Conservation (phyloP, 768 basidiomycete species). For the Rhodotorula babjevae region DNA sequence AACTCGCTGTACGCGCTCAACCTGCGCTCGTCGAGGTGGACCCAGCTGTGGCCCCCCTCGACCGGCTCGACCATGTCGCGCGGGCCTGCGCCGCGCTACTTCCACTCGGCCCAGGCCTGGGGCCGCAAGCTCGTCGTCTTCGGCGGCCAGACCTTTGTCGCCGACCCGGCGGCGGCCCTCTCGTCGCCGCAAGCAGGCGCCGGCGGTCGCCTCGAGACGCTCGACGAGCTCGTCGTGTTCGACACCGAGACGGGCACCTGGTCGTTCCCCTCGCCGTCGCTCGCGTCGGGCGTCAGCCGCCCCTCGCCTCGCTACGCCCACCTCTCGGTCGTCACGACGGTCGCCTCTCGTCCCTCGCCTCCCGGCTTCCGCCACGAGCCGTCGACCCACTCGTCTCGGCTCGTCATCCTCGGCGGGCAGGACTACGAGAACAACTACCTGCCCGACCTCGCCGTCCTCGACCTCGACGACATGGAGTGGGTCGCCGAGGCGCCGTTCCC, state of each 20-base stretch:
- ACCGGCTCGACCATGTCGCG: slow-evolving; percentile 45
- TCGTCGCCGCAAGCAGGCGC: background rate
- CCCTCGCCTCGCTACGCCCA: slow-evolving; percentile 95
- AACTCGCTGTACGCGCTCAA: slow-evolving; percentile 87
- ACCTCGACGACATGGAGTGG: slow-evolving; percentile 70
- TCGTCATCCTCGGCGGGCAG: slow-evolving; percentile 79
- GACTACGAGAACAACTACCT: slow-evolving; percentile 73
- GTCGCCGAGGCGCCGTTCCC: slow-evolving; percentile 71
- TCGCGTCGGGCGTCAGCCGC: slow-evolving; percentile 50
- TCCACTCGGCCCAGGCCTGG: slow-evolving; percentile 64
- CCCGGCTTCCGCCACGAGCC: background rate
- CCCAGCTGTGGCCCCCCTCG: slow-evolving; percentile 45
- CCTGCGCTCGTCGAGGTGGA: slow-evolving; percentile 72
- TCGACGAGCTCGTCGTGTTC: slow-evolving; percentile 74
- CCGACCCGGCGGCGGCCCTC: slow-evolving; percentile 51
- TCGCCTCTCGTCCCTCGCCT: background rate
- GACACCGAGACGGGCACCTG: slow-evolving; percentile 68
- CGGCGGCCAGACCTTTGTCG: slow-evolving; percentile 85
- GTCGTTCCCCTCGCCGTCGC: slow-evolving; percentile 53
- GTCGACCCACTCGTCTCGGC: background rate
- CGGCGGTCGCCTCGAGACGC: slow-evolving; percentile 10
- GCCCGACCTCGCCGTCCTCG: slow-evolving; percentile 61
- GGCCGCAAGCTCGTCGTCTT: slow-evolving; percentile 85
- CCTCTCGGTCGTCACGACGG: slow-evolving; percentile 64
- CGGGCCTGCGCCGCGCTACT: slow-evolving; percentile 75